phyloP scores from a whole-genome alignment of 192 early-diverging fungal genomes.

The Polychytrium aggregatum region DNA sequence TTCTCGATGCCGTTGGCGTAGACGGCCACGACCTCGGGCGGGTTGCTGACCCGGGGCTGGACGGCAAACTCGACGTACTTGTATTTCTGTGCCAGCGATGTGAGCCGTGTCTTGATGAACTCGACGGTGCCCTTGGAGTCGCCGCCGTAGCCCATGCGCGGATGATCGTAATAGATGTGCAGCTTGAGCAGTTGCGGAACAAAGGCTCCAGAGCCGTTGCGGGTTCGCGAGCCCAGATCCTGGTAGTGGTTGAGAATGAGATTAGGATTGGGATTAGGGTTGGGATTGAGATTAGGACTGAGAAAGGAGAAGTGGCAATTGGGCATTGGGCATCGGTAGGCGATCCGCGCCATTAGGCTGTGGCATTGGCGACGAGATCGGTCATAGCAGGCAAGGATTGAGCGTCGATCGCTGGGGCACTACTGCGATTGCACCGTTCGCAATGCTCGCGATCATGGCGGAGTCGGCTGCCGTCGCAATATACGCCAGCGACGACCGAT shows the following conservation, averaged over 20 bases:
- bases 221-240: constrained; percentile 11
- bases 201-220: constrained; percentile 15
- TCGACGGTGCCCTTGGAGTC: constrained; percentile 27
- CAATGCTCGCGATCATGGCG: too few relatives aligned
- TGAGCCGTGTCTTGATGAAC: constrained; percentile 18
- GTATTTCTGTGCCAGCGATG: constrained; percentile 6
- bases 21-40: constrained; percentile 16
- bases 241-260: neutral
- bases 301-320: too few relatives aligned
- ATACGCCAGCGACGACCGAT: too few relatives aligned
- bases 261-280: too few relatives aligned
- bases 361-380: too few relatives aligned
- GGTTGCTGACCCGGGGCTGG: constrained; percentile 5
- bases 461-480: too few relatives aligned
- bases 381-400: too few relatives aligned
- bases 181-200: constrained; percentile 26
- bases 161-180: constrained; percentile 20
- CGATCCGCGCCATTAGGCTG: too few relatives aligned
- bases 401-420: too few relatives aligned
- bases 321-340: too few relatives aligned
- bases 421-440: too few relatives aligned
- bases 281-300: too few relatives aligned
- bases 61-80: constrained; percentile 27
- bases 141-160: constrained; percentile 17
- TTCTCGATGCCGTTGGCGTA: constrained; percentile 16